Percentiles rank a stretch among this genome's conserved stretches.
phyloP scores from a whole-genome alignment of 148 eudicot genomes.

The Hydrangea macrophylla region DNA sequence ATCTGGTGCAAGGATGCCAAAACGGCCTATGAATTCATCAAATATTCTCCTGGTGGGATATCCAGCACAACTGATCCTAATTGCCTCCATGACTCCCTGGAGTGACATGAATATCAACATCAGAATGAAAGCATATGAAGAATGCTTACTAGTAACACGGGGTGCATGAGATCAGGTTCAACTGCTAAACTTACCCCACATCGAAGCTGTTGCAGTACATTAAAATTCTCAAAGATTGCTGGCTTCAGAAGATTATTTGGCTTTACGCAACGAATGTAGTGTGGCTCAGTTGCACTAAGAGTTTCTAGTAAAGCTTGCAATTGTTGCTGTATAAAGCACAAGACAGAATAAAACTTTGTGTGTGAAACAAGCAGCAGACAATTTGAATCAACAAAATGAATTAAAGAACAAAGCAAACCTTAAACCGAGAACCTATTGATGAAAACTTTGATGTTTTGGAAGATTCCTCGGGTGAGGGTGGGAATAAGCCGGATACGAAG shows the following conservation, averaged over 20 bases:
- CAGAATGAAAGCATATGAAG: not conserved
- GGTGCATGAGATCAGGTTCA: not conserved
- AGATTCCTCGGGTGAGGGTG: constrained; percentile 73
- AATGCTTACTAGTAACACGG: not conserved
- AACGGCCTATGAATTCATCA: constrained; percentile 70
- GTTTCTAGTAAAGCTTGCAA: constrained; percentile 89
- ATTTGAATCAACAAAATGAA: not conserved
- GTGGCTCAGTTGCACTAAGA: constrained; percentile 89
- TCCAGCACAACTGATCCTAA: constrained; percentile 97
- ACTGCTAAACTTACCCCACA: constrained; percentile 66
- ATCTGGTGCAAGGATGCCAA: constrained; percentile 73
- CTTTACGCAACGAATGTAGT: constrained; percentile 90
- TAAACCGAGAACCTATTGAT: constrained; percentile 80
- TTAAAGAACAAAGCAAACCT: constrained; percentile 45
- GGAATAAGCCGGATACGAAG: constrained; percentile 90
- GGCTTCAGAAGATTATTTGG: constrained; percentile 97
- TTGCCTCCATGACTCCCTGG: constrained; percentile 99
- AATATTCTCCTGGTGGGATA: constrained; percentile 85
- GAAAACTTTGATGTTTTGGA: constrained; percentile 89
- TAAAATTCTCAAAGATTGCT: constrained; percentile 76
- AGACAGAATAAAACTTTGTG: constrained; percentile 8
- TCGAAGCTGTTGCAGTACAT: constrained; percentile 84
- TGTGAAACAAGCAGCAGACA: constrained; percentile 9
- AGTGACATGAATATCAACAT: constrained; percentile 16
- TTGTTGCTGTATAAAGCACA: constrained; percentile 65